A percentile compares a stretch with the other conserved stretches of the same genome.
phyloP scores from a whole-genome alignment of 139 green algal genomes.

The Desmodesmus armatus region DNA sequence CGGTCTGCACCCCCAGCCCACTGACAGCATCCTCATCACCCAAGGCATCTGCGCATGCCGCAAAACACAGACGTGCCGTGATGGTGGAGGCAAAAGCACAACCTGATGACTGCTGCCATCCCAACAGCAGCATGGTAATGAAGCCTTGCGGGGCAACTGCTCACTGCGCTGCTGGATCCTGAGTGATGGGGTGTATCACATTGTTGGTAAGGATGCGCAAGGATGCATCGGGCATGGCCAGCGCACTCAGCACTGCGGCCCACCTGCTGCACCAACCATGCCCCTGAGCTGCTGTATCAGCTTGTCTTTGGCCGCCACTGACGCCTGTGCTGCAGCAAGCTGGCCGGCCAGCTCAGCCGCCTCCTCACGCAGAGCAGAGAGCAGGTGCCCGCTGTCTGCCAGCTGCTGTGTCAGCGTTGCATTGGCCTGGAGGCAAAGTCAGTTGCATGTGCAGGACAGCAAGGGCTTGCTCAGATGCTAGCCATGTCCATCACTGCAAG shows the following conservation, averaged over 20 bases:
- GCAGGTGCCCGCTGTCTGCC: slow-evolving; percentile 14
- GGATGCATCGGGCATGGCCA: background rate
- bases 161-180: background rate
- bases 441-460: background rate
- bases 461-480: no score
- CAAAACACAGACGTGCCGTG: no score
- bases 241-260: no score
- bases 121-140: no score
- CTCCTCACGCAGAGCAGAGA: background rate
- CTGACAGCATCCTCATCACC: no score
- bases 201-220: background rate
- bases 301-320: slow-evolving; percentile 17
- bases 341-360: slow-evolving; percentile 10
- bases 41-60: no score
- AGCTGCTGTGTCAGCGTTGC: slow-evolving; percentile 33
- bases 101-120: no score
- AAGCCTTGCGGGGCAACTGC: slow-evolving; percentile 13
- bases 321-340: slow-evolving; percentile 12
- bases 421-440: slow-evolving; percentile 8
- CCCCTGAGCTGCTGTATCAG: slow-evolving; percentile 39
- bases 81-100: no score
- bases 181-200: background rate
- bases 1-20: no score
- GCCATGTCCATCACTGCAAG: no score
- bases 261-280: background rate